Evolutionary conservation across 805 yeast species (phyloP).

Genomic region (Myxozyma geophila): DNA sequence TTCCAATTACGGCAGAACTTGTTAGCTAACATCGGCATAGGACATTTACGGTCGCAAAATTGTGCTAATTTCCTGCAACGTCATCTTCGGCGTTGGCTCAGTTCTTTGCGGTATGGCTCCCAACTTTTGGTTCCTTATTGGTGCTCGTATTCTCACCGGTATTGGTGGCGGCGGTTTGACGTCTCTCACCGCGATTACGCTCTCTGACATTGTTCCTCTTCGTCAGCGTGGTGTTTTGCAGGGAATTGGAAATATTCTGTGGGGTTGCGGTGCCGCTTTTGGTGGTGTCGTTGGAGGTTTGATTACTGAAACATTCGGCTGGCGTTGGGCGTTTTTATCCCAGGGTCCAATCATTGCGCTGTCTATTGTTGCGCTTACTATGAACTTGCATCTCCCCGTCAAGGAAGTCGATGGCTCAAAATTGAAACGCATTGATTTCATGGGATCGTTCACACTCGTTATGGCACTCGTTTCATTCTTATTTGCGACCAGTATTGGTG

Average conservation of each 20-base stretch:
- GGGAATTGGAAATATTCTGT: slow-evolving; percentile 78
- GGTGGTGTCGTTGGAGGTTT: slow-evolving; percentile 67
- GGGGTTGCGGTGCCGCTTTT: slow-evolving; percentile 72
- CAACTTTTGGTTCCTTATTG: slow-evolving; percentile 31
- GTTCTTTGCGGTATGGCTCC: slow-evolving; percentile 52
- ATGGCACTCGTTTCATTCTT: slow-evolving; percentile 59
- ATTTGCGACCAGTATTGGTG: slow-evolving; percentile 70
- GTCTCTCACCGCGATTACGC: slow-evolving; percentile 72
- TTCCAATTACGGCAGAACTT: not conserved
- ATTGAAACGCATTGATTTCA: slow-evolving; percentile 64
- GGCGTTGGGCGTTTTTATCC: slow-evolving; percentile 59
- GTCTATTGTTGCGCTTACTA: slow-evolving; percentile 44
- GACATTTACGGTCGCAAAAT: slow-evolving; percentile 57
- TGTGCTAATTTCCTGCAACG: slow-evolving; percentile 51
- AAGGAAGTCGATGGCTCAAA: slow-evolving; percentile 44
- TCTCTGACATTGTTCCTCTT: slow-evolving; percentile 74
- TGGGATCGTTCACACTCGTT: slow-evolving; percentile 65
- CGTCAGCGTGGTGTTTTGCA: slow-evolving; percentile 77
- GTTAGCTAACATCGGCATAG: slow-evolving; percentile 6
- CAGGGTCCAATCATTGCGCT: slow-evolving; percentile 51
- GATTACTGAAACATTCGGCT: slow-evolving; percentile 58
- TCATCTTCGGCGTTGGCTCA: slow-evolving; percentile 57
- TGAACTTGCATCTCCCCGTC: slow-evolving; percentile 32
- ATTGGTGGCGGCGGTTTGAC: slow-evolving; percentile 91
- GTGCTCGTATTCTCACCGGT: slow-evolving; percentile 71